Evolutionary conservation across 495 filamentous ascomycete genomes (phyloP).

Genomic region (Xylaria longipes): DNA sequence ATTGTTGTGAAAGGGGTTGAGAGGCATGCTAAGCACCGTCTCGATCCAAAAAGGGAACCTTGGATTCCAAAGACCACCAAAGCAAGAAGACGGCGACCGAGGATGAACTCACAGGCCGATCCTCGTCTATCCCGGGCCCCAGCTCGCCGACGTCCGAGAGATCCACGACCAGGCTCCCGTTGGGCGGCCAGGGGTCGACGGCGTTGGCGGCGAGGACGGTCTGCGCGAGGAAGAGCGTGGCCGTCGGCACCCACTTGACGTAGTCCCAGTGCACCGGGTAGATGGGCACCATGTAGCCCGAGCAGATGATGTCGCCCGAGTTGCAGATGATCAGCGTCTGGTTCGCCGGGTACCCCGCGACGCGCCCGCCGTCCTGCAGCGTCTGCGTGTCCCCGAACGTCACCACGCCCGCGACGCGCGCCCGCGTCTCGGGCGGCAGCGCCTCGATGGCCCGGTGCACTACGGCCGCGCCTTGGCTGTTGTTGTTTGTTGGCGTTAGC

Average conservation of each 20-base stretch:
- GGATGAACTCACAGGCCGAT: conserved; percentile 10
- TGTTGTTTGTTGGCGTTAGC: neutral
- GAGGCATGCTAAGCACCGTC: neutral
- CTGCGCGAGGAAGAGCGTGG: conserved; percentile 37
- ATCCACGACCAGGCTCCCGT: conserved; percentile 33
- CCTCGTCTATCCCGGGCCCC: neutral
- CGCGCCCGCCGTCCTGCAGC: conserved; percentile 52
- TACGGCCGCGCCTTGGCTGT: conserved; percentile 59
- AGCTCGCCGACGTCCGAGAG: conserved; percentile 26
- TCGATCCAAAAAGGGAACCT: neutral
- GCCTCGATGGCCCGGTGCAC: conserved; percentile 53
- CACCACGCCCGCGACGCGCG: conserved; percentile 56
- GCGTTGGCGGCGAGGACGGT: conserved; percentile 32
- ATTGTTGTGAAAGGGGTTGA: neutral
- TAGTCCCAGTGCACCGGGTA: conserved; percentile 56
- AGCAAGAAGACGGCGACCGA: neutral
- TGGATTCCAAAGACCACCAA: neutral
- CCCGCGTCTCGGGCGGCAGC: conserved; percentile 45
- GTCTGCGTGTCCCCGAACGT: conserved; percentile 61
- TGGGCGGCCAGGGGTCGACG: conserved; percentile 34
- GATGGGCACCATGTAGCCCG: conserved; percentile 51
- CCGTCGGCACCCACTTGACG: conserved; percentile 42
- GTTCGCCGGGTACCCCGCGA: conserved; percentile 49
- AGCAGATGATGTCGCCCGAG: conserved; percentile 58
- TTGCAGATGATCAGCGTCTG: conserved; percentile 60